Base-by-base conservation (phyloP, 495 filamentous ascomycete species). In the Hyaloscypha variabilis region DNA sequence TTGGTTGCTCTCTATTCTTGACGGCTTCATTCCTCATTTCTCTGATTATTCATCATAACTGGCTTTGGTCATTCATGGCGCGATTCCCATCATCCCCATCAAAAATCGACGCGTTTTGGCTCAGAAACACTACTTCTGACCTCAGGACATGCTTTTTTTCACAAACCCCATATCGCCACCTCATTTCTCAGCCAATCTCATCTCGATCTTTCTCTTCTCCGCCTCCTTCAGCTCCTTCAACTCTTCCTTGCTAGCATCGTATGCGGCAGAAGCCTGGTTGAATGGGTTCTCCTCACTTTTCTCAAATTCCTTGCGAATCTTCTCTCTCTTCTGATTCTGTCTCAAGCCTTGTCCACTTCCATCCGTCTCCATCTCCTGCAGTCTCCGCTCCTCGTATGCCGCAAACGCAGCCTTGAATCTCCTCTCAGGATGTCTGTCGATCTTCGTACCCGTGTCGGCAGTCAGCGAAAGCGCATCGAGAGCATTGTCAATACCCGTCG, bases 241-340 rank as follows among this genome's bases (percentile, higher is more conserved):
- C 77, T 98, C 95, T 11, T 94, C 91, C 79, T 85, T 90, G 28
- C 84, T 85, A 42, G 89, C 87, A 76, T 99, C 88, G 75, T 91
- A 91, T 23, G 77, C 75, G 8, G 87, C 90, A 64, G 82, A 82
- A 17, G 84, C 86, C 71, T 96, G 92, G 76, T 95, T 96, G 75
- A 96, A 94, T 46, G 95, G 95, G 73, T 98, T 98, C 74, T 98
- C 95, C 5, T 88, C 87, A 72, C 88, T 89, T 79, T 91, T 94
- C 75, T 93, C 87, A 74, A 97, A 99, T 78, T 98, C 96, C 81
- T 94, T 94, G 67, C 81, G 74, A 56, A 95, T 88, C 64, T 87
- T 77, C 67, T 95, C 90, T 53, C 90, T 83, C 76, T 90, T 88
- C 86, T 96, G 91, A 70, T 93, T 84, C 64, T 88, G 81, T 54